phyloP scores from a whole-genome alignment of 2,329 filamentous ascomycete species.

The Aspergillus oerlinghausenensis region DNA sequence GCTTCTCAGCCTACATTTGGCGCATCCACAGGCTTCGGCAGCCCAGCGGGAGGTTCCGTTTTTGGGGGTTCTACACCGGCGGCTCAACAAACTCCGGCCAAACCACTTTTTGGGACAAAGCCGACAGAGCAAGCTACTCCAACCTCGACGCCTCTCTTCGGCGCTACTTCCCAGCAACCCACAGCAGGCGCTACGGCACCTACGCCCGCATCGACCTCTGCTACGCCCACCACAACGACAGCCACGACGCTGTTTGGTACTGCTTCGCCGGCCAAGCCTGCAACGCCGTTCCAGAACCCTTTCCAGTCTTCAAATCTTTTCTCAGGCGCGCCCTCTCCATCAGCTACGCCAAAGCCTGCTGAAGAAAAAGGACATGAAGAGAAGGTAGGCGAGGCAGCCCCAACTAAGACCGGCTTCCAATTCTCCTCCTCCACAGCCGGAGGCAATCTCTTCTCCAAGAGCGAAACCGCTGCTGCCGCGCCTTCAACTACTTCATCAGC shows the following conservation, averaged over 20 bases:
- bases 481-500: constrained; percentile 8
- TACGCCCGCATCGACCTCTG: constrained; percentile 7
- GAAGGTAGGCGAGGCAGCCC: constrained; percentile 8
- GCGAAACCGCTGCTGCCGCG: constrained; percentile 5
- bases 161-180: constrained; percentile 15
- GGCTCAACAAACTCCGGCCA: constrained; percentile 15
- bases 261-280: constrained; percentile 11
- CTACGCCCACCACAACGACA: constrained; percentile 8
- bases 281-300: constrained; percentile 16
- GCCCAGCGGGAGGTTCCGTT: constrained; percentile 10
- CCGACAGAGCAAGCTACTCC: constrained; percentile 15
- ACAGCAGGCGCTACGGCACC: constrained; percentile 12
- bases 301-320: constrained; percentile 22
- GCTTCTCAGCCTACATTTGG: constrained; percentile 14
- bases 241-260: constrained; percentile 17
- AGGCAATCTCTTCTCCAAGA: constrained; percentile 19
- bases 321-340: constrained; percentile 6
- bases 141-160: constrained; percentile 26
- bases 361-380: constrained; percentile 12
- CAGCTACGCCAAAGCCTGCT: constrained; percentile 7
- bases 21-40: constrained; percentile 11
- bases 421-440: constrained; percentile 9
- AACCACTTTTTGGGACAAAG: constrained; percentile 21
- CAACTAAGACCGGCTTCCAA: constrained; percentile 12
- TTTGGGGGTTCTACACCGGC: constrained; percentile 17